phyloP scores from a whole-genome alignment of 768 basidiomycete genomes.

The Epithele typhae region DNA sequence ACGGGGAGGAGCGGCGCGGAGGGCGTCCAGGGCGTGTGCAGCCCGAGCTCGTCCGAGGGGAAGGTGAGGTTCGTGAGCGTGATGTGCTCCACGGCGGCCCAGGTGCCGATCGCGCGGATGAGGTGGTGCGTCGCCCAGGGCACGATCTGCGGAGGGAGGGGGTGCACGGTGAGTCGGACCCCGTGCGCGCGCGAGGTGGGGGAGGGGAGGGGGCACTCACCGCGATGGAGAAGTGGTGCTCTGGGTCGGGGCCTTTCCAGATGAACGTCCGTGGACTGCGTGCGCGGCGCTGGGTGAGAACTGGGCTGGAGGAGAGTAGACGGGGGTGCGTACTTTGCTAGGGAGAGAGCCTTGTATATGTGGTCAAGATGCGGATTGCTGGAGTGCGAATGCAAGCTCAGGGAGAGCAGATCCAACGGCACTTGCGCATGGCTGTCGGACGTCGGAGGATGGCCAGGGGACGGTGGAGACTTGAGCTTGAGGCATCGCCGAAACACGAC shows the following conservation, averaged over 20 bases:
- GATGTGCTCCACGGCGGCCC: slow-evolving; percentile 42
- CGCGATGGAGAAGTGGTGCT: slow-evolving; percentile 58
- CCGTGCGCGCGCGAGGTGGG: background rate
- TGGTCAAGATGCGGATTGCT: slow-evolving; percentile 25
- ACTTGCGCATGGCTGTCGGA: slow-evolving; percentile 5
- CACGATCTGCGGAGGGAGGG: slow-evolving; percentile 34
- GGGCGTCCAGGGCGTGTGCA: slow-evolving; percentile 14
- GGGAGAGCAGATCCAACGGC: slow-evolving; percentile 27
- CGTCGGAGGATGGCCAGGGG: too few species aligned
- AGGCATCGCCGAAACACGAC: slow-evolving; percentile 25
- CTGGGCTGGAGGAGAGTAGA: background rate
- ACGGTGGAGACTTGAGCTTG: background rate
- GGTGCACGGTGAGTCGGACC: background rate
- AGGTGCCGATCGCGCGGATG: slow-evolving; percentile 36
- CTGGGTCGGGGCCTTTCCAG: slow-evolving; percentile 61
- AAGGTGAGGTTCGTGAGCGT: slow-evolving; percentile 46
- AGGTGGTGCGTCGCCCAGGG: slow-evolving; percentile 34
- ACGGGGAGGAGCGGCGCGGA: slow-evolving; percentile 29
- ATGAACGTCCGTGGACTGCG: slow-evolving; percentile 42
- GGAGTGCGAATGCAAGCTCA: slow-evolving; percentile 38
- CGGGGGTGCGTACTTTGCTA: slow-evolving; percentile 32
- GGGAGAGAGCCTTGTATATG: slow-evolving; percentile 30
- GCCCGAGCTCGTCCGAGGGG: slow-evolving; percentile 21
- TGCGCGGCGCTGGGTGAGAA: background rate
- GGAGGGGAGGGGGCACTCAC: slow-evolving; percentile 32